A percentile compares a stretch with the other conserved stretches of the same genome.
These are phyloP conservation scores for Plasmodium chabaudi DNA, from an alignment of 169 alveolate genomes.

Conservation along the genomic window DNA sequence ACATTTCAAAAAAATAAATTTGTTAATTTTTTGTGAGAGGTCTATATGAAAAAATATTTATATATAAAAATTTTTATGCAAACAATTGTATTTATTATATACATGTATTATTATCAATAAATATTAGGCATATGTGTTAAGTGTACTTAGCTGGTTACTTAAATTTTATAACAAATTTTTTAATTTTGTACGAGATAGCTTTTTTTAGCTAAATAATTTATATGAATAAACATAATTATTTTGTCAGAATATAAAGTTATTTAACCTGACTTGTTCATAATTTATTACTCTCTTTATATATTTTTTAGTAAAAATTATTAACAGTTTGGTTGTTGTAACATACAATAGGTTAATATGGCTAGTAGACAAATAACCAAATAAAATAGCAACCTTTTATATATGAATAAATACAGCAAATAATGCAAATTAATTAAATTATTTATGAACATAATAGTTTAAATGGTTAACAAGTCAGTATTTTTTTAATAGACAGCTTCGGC, in stretches of 20 bases:
- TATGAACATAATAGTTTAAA: constrained; percentile 10
- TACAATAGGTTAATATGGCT: constrained; percentile 38
- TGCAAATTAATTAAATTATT: constrained; percentile 11
- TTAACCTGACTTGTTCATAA: constrained; percentile 47
- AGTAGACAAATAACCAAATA: constrained; percentile 26
- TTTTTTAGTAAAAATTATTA: constrained; percentile 6
- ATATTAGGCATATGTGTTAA: too few species aligned
- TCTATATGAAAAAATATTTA: too few species aligned
- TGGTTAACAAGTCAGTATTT: constrained; percentile 10
- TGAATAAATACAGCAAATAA: constrained; percentile 8
- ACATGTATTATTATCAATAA: too few species aligned
- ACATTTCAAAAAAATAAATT: too few species aligned
- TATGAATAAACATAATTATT: neutral
- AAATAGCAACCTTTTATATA: neutral
- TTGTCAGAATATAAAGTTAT: constrained; percentile 18
- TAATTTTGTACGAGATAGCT: too few species aligned
- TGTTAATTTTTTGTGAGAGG: too few species aligned
- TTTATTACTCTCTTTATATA: neutral
- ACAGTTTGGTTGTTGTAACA: neutral
- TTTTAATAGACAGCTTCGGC: constrained; percentile 7
- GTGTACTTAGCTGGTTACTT: too few species aligned
- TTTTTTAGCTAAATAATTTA: neutral
- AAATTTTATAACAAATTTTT: too few species aligned
- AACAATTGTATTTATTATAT: too few species aligned
- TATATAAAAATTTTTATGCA: too few species aligned